Conservation (phyloP, 345 rosid species). For the Anacardium occidentale region DNA sequence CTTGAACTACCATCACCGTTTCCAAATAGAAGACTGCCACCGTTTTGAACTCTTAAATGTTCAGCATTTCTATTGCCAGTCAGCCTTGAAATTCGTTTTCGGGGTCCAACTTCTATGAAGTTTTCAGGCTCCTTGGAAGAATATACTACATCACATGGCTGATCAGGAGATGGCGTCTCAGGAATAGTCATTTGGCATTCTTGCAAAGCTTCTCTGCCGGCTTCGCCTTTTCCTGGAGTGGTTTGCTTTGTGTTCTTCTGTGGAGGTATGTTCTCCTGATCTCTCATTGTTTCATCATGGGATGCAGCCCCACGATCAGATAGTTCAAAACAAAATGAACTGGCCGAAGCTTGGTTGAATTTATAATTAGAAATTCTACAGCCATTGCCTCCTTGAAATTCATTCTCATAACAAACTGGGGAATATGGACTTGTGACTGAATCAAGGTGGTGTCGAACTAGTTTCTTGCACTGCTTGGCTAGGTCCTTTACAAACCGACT, state of each 20-base stretch:
- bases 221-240: constrained; percentile 74
- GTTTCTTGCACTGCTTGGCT: constrained; percentile 82
- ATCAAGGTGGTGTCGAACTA: constrained; percentile 91
- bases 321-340: constrained; percentile 71
- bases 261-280: constrained; percentile 83
- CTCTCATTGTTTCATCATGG: constrained; percentile 51
- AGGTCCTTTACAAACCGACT: constrained; percentile 68
- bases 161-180: constrained; percentile 98
- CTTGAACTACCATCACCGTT: constrained; percentile 51
- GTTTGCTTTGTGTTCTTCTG: constrained; percentile 61
- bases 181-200: constrained; percentile 87
- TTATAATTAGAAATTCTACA: constrained; percentile 37
- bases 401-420: constrained; percentile 79
- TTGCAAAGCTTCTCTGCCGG: constrained; percentile 49
- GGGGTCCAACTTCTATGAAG: constrained; percentile 64
- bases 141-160: constrained; percentile 58
- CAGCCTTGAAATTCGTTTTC: constrained; percentile 74
- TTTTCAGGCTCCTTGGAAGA: constrained; percentile 70
- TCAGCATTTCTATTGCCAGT: constrained; percentile 55
- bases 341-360: constrained; percentile 49
- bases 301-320: constrained; percentile 49
- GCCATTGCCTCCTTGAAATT: constrained; percentile 62
- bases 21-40: constrained; percentile 55
- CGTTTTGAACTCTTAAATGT: constrained; percentile 56
- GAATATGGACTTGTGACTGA: constrained; percentile 96